Base-by-base conservation (phyloP, 2,329 filamentous ascomycete genomes). In the Penicillium sp. region DNA sequence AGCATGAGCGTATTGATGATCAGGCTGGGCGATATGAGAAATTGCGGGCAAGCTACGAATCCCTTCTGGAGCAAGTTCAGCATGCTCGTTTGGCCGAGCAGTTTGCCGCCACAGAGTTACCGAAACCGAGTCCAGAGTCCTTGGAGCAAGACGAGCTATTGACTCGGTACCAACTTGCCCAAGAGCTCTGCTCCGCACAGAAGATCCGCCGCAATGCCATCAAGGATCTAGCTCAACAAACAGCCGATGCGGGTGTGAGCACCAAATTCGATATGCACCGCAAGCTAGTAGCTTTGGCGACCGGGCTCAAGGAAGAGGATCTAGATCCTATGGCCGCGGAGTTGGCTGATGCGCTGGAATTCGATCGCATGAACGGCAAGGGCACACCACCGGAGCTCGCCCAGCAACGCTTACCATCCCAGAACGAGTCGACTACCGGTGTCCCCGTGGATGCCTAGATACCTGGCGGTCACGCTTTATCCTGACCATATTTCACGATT, bases 261-360 rank as follows among this genome's bases (percentile, higher is more conserved):
- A 73, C 72, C 37, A 74, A 72, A 46, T 68, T 75, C 16, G 72
- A 74, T 44, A 72, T 75, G 53, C 72, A 75, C 55, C 69, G 74
- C 37, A 75, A 71, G 53, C 64, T 76, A 4, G 73, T 76, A 13
- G 66, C 72, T 41, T 65, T 76, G 39, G 74, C 74, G 11, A 76
- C 74, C 0, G 72, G 73, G 0, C 59, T 76, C 16, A 72, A 71
- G 50, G 74, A 76, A 55, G 72, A 75, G 42, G 72, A 75, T 16
- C 61, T 76, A 9, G 74, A 76, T 49, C 71, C 67, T 2, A 75
- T 76, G 72, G 69, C 72, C 7, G 70, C 66, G 27, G 74, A 76
- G 53, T 55, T 76, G 48, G 68, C 73, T 6, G 72, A 74, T 50
- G 73, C 70, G 13, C 58, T 76, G 35, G 72, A 75, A 50, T 73